Percentiles rank a stretch among this genome's conserved stretches.
Evolutionary conservation across 2,329 filamentous ascomycete species (phyloP).

Genomic region (Hymenoscyphus occultus): DNA sequence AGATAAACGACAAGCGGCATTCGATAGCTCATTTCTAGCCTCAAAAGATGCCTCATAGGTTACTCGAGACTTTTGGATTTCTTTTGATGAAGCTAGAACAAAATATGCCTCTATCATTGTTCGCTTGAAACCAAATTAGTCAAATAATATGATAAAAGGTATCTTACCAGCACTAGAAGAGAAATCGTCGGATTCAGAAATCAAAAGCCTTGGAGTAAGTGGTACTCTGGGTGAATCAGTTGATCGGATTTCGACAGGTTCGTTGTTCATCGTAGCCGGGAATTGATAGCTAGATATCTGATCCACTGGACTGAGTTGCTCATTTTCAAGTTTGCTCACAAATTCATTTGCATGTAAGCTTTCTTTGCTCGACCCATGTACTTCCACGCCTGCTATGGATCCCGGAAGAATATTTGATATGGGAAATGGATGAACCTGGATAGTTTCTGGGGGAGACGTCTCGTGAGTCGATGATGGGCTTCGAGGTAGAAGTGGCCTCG

Average conservation of each 20-base stretch:
- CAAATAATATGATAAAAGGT: not conserved
- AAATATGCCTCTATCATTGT: not conserved
- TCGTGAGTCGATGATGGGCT: not conserved
- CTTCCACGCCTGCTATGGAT: not conserved
- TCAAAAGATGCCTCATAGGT: not conserved
- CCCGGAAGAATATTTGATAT: not conserved
- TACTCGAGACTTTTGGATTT: not conserved
- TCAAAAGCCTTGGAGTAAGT: not conserved
- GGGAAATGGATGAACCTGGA: not conserved
- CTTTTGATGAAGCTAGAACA: not conserved
- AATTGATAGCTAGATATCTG: not conserved
- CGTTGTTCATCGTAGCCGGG: not conserved
- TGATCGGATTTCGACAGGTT: not conserved
- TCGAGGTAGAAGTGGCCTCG: not conserved
- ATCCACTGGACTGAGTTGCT: not conserved
- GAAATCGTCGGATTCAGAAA: slow-evolving; percentile 1
- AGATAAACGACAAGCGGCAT: not conserved
- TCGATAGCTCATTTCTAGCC: not conserved
- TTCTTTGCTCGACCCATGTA: not conserved
- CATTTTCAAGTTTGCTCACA: not conserved
- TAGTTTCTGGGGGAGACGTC: not conserved
- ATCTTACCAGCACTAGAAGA: slow-evolving; percentile 5
- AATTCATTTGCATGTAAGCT: not conserved
- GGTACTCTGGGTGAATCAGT: not conserved
- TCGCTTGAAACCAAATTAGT: not conserved